Base-by-base conservation (phyloP, 768 basidiomycete species). In the Suillus fuscotomentosus region DNA sequence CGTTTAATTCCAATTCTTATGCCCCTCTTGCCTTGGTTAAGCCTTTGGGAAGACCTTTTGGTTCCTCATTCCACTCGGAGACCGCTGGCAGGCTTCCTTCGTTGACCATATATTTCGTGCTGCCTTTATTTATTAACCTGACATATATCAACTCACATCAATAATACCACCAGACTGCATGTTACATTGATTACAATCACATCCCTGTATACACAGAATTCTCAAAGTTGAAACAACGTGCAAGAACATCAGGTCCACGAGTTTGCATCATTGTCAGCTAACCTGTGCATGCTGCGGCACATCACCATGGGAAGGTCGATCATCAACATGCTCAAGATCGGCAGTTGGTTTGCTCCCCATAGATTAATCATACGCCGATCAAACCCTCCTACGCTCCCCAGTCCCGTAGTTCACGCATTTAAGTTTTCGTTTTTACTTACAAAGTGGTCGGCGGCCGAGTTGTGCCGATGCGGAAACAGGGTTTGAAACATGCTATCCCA, bases 131-230 rank as follows among this genome's bases (percentile, higher is more conserved):
- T 54, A 54, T 54, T 3, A 2, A 54, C 34, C 24, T 17, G 38
- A 39, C 56, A 20, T 24, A 24, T 10, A 59, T 59, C 42, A 42
- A 42, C 57, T 27, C 20, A 54, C 31, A 27, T 38, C 56, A 41
- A 57, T 59, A 59, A 59, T 59, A 11, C 27, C 20, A 42, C 11
- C 57, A 59, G 57, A 42, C 27, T 42, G 41, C 57, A 59, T 6
- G 57, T 17, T 24, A 57, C 38, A 57, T 9, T 57, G 56, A 39
- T 54, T 42, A 42, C 56, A 42, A 59, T 59, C 57, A 59, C 31
- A 59, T 59, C 20, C 39, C 27, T 59, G 17, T 42, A 42, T 27
- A 59, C 56, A 59, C 22, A 13, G 22, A 41, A 42, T 6, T 59
- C 7, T 24, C 41, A 54, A 34, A 36, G 6, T 36, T 7, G 20